Percentiles rank a stretch among this genome's conserved stretches.
Evolutionary conservation across 2,329 filamentous ascomycete species (phyloP).

Genomic region (Aspergillus sp.): DNA sequence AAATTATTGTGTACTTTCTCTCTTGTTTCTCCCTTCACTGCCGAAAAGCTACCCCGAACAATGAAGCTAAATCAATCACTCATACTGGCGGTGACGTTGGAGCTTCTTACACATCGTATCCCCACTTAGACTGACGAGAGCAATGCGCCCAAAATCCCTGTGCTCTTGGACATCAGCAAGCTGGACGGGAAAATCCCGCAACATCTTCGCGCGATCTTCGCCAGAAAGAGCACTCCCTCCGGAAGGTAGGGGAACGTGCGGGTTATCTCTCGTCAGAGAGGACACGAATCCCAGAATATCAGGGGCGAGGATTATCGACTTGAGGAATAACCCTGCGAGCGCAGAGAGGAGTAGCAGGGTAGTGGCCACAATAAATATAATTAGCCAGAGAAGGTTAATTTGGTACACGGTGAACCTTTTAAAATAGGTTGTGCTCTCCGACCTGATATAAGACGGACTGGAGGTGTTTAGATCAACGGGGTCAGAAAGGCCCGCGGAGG

Average conservation of each 20-base stretch:
- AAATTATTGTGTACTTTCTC: too few relatives aligned
- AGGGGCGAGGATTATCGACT: background rate
- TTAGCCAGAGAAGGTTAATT: background rate
- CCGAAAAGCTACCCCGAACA: too few relatives aligned
- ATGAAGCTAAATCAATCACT: background rate
- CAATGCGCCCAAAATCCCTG: background rate
- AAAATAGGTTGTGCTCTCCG: background rate
- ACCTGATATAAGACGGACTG: background rate
- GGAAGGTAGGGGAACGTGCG: background rate
- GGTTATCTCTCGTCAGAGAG: background rate
- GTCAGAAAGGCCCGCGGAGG: background rate
- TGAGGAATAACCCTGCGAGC: background rate
- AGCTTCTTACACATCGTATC: background rate
- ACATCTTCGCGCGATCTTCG: background rate
- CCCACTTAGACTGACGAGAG: background rate
- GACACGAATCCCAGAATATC: slow-evolving; percentile 9
- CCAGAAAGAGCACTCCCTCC: slow-evolving; percentile 2
- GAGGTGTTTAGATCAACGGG: background rate
- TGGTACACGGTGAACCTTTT: background rate
- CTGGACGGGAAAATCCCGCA: background rate
- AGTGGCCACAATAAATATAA: background rate
- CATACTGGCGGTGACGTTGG: background rate
- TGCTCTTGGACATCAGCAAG: background rate
- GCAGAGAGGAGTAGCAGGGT: background rate
- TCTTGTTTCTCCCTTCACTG: too few relatives aligned